phyloP scores from a whole-genome alignment of 1,284 basidiomycete species.

The Ustilago tritici region DNA sequence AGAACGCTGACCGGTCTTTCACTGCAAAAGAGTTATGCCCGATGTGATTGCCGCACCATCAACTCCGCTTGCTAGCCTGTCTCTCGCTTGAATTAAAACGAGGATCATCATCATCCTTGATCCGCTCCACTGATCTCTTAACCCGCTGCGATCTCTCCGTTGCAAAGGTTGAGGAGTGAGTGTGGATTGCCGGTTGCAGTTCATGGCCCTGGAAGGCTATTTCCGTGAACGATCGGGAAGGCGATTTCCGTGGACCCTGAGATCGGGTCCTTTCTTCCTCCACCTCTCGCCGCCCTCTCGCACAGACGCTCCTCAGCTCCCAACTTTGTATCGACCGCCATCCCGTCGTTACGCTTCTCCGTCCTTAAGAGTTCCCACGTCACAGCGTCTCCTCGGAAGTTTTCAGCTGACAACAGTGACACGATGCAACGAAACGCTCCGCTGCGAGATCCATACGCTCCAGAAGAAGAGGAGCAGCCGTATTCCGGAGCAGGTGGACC shows the following conservation, averaged over 20 bases:
- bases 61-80: background rate
- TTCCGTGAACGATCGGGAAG: background rate
- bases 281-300: conserved; percentile 7
- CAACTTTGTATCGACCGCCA: background rate
- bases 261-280: conserved; percentile 6
- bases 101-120: background rate
- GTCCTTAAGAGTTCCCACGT: background rate
- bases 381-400: background rate
- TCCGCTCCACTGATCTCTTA: background rate
- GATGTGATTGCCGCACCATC: background rate
- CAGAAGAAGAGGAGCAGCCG: conserved; percentile 14
- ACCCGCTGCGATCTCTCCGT: background rate
- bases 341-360: no score
- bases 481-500: conserved; percentile 13
- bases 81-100: background rate
- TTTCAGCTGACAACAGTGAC: no score
- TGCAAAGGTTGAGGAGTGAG: background rate
- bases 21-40: background rate
- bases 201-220: background rate
- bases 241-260: background rate
- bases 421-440: conserved; percentile 11
- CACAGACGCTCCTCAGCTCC: conserved; percentile 10
- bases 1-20: background rate
- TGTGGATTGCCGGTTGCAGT: conserved; percentile 5
- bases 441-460: conserved; percentile 29